Base-by-base conservation (phyloP, 208 protist genomes). In the Angomonas ambiguus region DNA sequence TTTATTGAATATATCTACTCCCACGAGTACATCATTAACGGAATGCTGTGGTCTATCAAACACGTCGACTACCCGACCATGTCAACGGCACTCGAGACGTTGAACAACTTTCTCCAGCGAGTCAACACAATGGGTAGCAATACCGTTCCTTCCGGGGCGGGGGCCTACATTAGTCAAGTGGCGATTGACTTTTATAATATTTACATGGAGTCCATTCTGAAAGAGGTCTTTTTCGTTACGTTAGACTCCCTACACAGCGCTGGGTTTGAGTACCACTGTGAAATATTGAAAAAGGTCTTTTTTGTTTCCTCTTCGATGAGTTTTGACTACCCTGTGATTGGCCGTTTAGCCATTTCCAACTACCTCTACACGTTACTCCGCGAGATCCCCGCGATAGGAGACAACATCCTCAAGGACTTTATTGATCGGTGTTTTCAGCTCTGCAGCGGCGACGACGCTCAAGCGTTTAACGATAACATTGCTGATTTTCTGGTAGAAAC, bases 1-100 rank as follows among this genome's bases (percentile, higher is more conserved):
- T 96, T 95, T 69, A 65, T 97, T 16, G 51, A 34, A 24, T 93
- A 93, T 74, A 76, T 71, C 16, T 69, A 84, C 20, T 63, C 69
- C 0, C 76, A 90, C 65, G 86, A 82, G 59, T 77, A 88, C 58
- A 76, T 99, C 11, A 84, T 99, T 32, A 93, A 97, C 38, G 93
- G 91, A 24, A 92, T 99, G 73, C 79, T 99, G 34, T 99, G 98
- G 97, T 98, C 96, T 0, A 97, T 99, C 67, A 98, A 98, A 74
- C 98, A 99, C 84, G 97, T 88, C 1, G 97, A 98, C 76, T 91
- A 93, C 64, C 92, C 97, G 38, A 97, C 97, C 30, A 92, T 93
- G 88, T 79, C 73, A 0, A 91, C 83, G 5, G 91, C 85, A 11
- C 80, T 97, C 13, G 90, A 99, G 62, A 98, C 95, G 45, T 82